Percentiles rank a stretch among this genome's conserved stretches.
phyloP scores from a whole-genome alignment of 345 rosid genomes.

The Cardamine occulta region DNA sequence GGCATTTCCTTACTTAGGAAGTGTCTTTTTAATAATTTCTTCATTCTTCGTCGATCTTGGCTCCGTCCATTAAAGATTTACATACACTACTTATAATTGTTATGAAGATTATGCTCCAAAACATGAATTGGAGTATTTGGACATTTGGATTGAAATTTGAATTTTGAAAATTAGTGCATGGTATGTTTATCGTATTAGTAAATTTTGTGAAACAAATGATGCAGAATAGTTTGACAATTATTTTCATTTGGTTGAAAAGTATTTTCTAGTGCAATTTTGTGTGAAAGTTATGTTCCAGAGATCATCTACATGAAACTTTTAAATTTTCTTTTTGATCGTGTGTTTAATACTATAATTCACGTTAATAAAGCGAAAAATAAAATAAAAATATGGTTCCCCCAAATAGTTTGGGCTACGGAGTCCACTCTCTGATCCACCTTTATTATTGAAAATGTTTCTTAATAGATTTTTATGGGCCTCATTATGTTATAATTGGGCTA shows the following conservation, averaged over 20 bases:
- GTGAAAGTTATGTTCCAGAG: neutral
- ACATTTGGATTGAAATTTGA: neutral
- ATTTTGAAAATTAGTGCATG: neutral
- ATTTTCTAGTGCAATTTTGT: neutral
- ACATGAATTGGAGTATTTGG: too few species aligned
- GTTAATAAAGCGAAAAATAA: neutral
- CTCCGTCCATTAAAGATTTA: neutral
- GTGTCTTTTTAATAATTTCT: slow-evolving; percentile 24
- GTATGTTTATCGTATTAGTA: neutral
- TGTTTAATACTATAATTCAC: neutral
- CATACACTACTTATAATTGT: neutral
- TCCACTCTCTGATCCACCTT: neutral
- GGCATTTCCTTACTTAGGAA: slow-evolving; percentile 35
- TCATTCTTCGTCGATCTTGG: neutral
- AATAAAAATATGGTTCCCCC: neutral
- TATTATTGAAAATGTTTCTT: neutral
- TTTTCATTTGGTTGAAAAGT: neutral
- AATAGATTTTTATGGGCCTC: slow-evolving; percentile 22
- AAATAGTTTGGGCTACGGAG: neutral
- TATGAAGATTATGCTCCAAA: neutral
- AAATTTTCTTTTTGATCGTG: too few species aligned
- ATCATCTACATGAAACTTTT: neutral
- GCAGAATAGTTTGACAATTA: neutral
- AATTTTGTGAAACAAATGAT: neutral
- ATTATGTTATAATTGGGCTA: neutral